Evolutionary conservation across 2,329 filamentous ascomycete species (phyloP).

Genomic region (Neocucurbitaria cava): DNA sequence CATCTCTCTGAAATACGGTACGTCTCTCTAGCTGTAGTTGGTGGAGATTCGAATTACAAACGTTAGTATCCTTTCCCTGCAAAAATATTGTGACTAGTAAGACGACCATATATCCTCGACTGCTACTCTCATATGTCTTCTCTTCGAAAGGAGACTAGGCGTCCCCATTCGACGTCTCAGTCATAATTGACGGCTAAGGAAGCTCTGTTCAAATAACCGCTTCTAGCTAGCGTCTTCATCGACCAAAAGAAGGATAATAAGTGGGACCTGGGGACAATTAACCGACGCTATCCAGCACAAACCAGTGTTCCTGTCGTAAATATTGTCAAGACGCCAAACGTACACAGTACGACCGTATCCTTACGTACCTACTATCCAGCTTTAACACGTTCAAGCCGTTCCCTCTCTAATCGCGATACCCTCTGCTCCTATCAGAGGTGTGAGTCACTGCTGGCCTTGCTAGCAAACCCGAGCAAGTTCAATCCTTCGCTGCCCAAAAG

Average conservation of each 20-base stretch:
- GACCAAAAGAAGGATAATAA: conserved; percentile 26
- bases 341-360: not conserved
- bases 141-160: not conserved
- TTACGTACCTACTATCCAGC: conserved; percentile 11
- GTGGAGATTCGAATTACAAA: not conserved
- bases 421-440: conserved; percentile 15
- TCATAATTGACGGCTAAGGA: not conserved
- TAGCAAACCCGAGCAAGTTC: conserved; percentile 6
- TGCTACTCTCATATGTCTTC: not conserved
- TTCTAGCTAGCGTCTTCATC: conserved; percentile 20
- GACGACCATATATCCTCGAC: not conserved
- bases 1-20: not conserved
- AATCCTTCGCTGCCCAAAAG: conserved; percentile 33
- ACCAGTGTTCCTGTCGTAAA: not conserved
- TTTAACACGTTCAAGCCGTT: conserved; percentile 6
- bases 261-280: conserved; percentile 26
- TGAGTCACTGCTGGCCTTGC: conserved; percentile 29
- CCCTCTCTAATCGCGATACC: conserved; percentile 14
- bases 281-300: conserved; percentile 18
- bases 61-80: not conserved
- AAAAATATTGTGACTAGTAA: not conserved
- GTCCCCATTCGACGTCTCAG: not conserved
- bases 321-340: conserved; percentile 3
- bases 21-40: not conserved
- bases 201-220: conserved; percentile 10